These are phyloP conservation scores for Boletus sp. DNA, from an alignment of 1,284 basidiomycete genomes.

Conservation along the genomic window DNA sequence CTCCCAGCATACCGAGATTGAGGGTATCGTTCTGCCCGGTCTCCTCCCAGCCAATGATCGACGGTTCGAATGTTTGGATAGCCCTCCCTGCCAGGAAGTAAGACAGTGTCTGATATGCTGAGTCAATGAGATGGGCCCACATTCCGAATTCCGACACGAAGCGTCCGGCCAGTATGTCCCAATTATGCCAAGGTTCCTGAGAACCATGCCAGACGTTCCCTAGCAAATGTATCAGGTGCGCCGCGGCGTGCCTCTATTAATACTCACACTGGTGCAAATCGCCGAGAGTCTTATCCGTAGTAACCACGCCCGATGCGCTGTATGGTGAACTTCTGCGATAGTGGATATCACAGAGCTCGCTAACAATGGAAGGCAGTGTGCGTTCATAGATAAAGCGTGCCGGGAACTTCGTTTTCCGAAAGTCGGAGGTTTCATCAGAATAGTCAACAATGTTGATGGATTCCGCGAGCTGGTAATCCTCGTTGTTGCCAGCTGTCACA, in stretches of 20 bases:
- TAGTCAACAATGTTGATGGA: conserved; percentile 79
- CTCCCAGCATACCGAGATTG: conserved; percentile 73
- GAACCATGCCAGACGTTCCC: conserved; percentile 92
- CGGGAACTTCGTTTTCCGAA: conserved; percentile 82
- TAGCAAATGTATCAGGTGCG: conserved; percentile 30
- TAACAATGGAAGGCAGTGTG: conserved; percentile 74
- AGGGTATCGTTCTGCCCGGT: conserved; percentile 73
- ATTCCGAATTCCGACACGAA: conserved; percentile 92
- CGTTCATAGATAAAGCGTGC: conserved; percentile 88
- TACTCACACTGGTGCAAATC: conserved; percentile 84
- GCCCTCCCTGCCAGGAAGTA: conserved; percentile 59
- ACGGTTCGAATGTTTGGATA: conserved; percentile 86
- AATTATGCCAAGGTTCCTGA: conserved; percentile 89
- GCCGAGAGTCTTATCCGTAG: conserved; percentile 76
- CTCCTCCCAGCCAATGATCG: conserved; percentile 78
- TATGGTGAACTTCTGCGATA: conserved; percentile 89
- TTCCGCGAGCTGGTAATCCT: conserved; percentile 88
- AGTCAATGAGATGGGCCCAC: conserved; percentile 46
- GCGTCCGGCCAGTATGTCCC: conserved; percentile 82
- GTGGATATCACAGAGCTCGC: conserved; percentile 63
- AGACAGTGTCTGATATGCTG: not conserved
- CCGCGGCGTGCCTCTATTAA: not conserved
- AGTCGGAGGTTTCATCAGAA: conserved; percentile 78
- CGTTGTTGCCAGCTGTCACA: conserved; percentile 82
- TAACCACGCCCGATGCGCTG: conserved; percentile 75